A percentile compares a stretch with the other conserved stretches of the same genome.
Conservation (phyloP, 2,329 filamentous ascomycete genomes). For the Botryosphaeria dothidea region DNA sequence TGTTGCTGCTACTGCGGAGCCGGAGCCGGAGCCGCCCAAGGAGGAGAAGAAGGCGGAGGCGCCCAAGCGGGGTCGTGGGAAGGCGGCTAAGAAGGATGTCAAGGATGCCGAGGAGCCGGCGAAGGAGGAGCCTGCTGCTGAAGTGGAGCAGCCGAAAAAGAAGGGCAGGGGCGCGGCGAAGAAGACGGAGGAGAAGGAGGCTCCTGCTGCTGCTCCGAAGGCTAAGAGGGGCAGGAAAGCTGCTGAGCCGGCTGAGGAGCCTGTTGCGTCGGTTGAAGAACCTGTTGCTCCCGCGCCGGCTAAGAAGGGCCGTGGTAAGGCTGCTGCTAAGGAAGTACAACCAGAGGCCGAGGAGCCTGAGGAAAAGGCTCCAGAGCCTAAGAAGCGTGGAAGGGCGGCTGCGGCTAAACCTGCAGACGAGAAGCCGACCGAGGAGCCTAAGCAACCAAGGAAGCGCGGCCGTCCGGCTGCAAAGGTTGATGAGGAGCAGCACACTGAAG, state of each 20-base stretch:
- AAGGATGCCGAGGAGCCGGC: not conserved
- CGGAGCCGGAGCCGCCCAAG: not conserved
- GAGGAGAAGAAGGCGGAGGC: not conserved
- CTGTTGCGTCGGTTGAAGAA: not conserved
- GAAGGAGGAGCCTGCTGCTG: not conserved
- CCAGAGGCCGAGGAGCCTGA: slow-evolving; percentile 13
- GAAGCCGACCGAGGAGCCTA: not conserved
- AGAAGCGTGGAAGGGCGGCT: slow-evolving; percentile 18
- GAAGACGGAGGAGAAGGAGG: not conserved
- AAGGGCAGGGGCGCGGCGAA: not conserved
- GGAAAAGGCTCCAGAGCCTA: slow-evolving; percentile 5
- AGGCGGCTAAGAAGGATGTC: slow-evolving; percentile 1
- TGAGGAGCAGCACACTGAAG: not conserved
- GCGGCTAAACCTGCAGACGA: not conserved
- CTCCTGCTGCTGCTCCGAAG: not conserved
- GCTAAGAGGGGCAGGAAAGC: slow-evolving; percentile 2
- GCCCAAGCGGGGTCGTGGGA: slow-evolving; percentile 6
- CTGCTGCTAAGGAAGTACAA: not conserved
- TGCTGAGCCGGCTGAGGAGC: not conserved
- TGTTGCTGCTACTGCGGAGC: not conserved
- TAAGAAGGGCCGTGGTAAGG: slow-evolving; percentile 2
- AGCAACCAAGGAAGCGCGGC: slow-evolving; percentile 32
- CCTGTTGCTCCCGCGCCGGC: not conserved
- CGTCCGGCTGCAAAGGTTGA: slow-evolving; percentile 22
- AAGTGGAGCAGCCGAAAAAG: slow-evolving; percentile 7